These are phyloP conservation scores for Mucor irregularis DNA, from an alignment of 371 early-diverging fungal species.

Conservation along the genomic window DNA sequence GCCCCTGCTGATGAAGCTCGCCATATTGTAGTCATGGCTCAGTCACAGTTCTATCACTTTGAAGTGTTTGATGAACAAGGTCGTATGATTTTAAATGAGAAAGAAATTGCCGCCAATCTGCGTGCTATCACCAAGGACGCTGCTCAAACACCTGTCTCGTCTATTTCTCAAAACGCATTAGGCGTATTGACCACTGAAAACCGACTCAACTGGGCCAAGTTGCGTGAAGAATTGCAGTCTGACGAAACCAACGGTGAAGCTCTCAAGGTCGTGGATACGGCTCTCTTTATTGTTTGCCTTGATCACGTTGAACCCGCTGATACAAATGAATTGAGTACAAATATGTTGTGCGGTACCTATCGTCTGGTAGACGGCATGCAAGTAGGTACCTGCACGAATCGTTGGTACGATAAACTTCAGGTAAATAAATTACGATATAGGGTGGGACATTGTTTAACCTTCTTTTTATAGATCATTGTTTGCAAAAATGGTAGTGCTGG, in stretches of 20 bases:
- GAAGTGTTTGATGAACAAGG: conserved; percentile 58
- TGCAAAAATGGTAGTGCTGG: conserved; percentile 62
- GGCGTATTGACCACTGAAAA: conserved; percentile 70
- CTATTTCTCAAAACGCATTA: conserved; percentile 46
- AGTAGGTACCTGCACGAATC: conserved; percentile 58
- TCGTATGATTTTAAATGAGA: conserved; percentile 38
- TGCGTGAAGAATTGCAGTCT: conserved; percentile 37
- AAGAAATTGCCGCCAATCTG: conserved; percentile 49
- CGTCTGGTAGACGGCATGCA: conserved; percentile 48
- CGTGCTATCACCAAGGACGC: conserved; percentile 45
- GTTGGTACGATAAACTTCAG: conserved; percentile 64
- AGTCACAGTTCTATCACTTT: conserved; percentile 67
- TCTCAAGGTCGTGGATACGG: conserved; percentile 64
- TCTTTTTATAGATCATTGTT: conserved; percentile 50
- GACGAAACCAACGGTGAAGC: conserved; percentile 58
- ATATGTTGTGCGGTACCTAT: conserved; percentile 61
- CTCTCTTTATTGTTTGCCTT: conserved; percentile 81
- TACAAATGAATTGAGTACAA: conserved; percentile 47
- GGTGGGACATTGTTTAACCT: not conserved
- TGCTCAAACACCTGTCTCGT: conserved; percentile 25
- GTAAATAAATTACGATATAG: conserved; percentile 13
- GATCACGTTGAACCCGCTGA: conserved; percentile 61
- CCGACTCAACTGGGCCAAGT: conserved; percentile 70
- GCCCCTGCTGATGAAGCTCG: conserved; percentile 44
- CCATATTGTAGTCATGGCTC: conserved; percentile 63